Percentiles rank a stretch among this genome's conserved stretches.
These are phyloP conservation scores for Amylocarpus encephaloides DNA, from an alignment of 2,329 filamentous ascomycete genomes.

Conservation along the genomic window DNA sequence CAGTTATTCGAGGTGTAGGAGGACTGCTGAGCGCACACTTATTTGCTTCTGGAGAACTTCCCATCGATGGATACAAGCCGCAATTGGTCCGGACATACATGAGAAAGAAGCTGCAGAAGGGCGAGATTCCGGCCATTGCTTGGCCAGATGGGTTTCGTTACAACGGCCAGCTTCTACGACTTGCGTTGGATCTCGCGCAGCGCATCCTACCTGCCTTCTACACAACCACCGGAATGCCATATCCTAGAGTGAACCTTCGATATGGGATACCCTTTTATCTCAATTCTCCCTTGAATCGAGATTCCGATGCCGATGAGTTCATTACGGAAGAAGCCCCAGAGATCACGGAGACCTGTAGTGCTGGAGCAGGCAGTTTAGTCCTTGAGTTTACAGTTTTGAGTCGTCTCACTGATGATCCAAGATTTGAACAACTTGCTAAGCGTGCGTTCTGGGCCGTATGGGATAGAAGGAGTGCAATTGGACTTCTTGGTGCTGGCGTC, in stretches of 20 bases:
- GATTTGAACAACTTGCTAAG: conserved; percentile 88
- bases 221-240: conserved; percentile 84
- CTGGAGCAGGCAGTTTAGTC: conserved; percentile 90
- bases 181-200: conserved; percentile 78
- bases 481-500: conserved; percentile 83
- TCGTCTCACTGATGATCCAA: conserved; percentile 73
- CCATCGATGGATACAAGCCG: conserved; percentile 72
- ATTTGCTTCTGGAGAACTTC: conserved; percentile 85
- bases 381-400: conserved; percentile 90
- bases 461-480: conserved; percentile 76
- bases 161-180: conserved; percentile 81
- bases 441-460: conserved; percentile 97
- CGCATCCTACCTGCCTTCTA: conserved; percentile 88
- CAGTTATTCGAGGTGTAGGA: conserved; percentile 87
- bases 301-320: conserved; percentile 35
- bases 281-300: conserved; percentile 71
- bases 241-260: conserved; percentile 87
- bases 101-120: conserved; percentile 34
- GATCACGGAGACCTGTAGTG: conserved; percentile 93
- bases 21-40: conserved; percentile 88
- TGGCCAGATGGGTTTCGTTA: conserved; percentile 79
- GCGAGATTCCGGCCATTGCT: conserved; percentile 49
- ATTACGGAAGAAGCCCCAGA: conserved; percentile 42
- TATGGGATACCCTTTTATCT: conserved; percentile 87
- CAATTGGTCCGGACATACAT: conserved; percentile 9